A percentile compares a stretch with the other conserved stretches of the same genome.
phyloP scores from a whole-genome alignment of 2,329 filamentous ascomycete species.

The Fonsecaea pedrosoi region DNA sequence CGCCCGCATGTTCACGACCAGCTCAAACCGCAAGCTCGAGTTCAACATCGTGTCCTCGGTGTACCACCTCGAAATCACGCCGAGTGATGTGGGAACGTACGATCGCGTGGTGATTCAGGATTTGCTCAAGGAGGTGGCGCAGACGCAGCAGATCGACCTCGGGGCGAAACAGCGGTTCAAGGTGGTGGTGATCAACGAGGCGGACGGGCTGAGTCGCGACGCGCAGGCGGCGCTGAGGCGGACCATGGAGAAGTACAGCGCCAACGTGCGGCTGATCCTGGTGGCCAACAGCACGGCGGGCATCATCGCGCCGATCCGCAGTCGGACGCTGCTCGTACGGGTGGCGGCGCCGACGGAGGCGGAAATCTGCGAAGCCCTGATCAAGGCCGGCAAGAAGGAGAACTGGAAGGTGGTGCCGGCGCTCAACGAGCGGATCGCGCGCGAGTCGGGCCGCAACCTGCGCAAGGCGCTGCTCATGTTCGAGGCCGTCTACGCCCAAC shows the following conservation, averaged over 20 bases:
- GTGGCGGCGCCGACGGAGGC: conserved; percentile 86
- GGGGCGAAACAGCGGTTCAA: conserved; percentile 92
- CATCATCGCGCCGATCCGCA: conserved; percentile 97
- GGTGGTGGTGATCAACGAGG: conserved; percentile 98
- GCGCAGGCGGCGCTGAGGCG: conserved; percentile 92
- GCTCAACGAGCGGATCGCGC: conserved; percentile 83
- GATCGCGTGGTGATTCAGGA: conserved; percentile 96
- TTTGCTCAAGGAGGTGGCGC: conserved; percentile 93
- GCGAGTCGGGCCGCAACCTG: conserved; percentile 88
- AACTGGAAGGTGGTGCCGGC: conserved; percentile 77
- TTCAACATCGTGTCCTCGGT: conserved; percentile 98
- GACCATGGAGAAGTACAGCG: conserved; percentile 99
- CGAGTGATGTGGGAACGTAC: conserved; percentile 94
- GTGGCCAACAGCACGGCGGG: conserved; percentile 96
- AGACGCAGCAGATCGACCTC: conserved; percentile 98
- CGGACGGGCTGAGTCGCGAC: conserved; percentile 90
- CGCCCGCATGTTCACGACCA: conserved; percentile 93
- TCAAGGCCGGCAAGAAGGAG: conserved; percentile 75
- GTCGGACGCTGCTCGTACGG: conserved; percentile 85
- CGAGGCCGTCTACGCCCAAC: conserved; percentile 95
- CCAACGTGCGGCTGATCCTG: conserved; percentile 88
- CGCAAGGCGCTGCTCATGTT: conserved; percentile 93
- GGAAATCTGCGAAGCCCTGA: conserved; percentile 81
- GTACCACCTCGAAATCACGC: conserved; percentile 98
- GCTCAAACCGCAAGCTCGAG: conserved; percentile 89